Evolutionary conservation across 495 filamentous ascomycete species (phyloP), one percentile per base, ranked within the genome.

Genomic region (Rhypophila decipiens): DNA sequence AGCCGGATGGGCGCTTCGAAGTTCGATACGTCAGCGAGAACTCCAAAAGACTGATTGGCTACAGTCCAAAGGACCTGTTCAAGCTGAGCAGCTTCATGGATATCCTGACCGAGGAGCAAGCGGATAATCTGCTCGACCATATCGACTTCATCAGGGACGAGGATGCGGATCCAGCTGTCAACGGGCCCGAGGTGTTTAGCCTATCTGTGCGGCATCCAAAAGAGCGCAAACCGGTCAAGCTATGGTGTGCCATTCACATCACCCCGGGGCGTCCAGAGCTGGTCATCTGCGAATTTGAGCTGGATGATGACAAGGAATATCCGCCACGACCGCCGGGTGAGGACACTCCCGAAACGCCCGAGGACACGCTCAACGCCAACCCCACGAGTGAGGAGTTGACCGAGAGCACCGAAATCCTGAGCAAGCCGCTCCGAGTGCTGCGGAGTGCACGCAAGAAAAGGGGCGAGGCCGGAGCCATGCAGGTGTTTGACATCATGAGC

Each of bases 171-270:
- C 82, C 84, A 3, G 67, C 67, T 0, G 66, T 73, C 2, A 88
- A 89, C 55, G 90, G 89, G 0, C 90, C 88, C 0, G 90, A 95
- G 47, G 87, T 96, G 5, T 96, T 96, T 52, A 81, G 83, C 13
- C 67, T 96, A 37, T 79, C 83, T 5, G 72, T 95, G 24, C 75
- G 73, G 11, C 61, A 72, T 0, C 80, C 83, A 0, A 55, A 63
- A 24, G 69, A 70, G 12, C 12, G 37, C 19, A 74, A 64, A 48
- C 64, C 67, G 2, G 65, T 79, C 23, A 90, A 87, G 58, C 64
- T 95, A 5, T 96, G 91, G 91, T 95, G 89, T 64, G 90, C 88
- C 24, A 82, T 93, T 46, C 90, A 96, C 60, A 73, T 84, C 40
- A 83, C 79, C 47, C 70, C 77, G 12, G 65, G 68, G 0, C 79